A percentile compares a stretch with the other conserved stretches of the same genome.
Evolutionary conservation across 179 eudicot species (phyloP).

Genomic region (Vitellaria paradoxa): DNA sequence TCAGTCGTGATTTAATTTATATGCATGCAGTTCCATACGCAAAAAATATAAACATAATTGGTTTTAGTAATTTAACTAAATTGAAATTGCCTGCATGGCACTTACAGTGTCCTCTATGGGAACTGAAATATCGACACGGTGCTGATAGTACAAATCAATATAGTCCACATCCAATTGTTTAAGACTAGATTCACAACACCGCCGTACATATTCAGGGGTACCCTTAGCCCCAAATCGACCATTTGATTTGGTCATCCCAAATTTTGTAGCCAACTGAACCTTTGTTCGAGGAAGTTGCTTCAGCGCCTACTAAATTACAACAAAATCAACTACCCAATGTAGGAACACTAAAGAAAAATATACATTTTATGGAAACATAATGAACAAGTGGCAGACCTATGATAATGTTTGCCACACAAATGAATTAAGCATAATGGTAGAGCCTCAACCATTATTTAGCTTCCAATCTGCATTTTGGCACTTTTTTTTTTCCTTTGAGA

Average conservation of each 20-base stretch:
- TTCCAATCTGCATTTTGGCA: no score
- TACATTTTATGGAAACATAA: no score
- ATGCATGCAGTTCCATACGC: no score
- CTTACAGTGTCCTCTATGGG: constrained; percentile 48
- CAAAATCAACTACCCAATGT: no score
- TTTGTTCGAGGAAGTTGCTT: constrained; percentile 34
- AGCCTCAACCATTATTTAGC: no score
- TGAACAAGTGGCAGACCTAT: no score
- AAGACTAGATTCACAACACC: constrained; percentile 39
- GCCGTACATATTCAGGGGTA: constrained; percentile 36
- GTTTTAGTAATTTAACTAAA: no score
- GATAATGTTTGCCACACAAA: no score
- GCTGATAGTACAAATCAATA: constrained; percentile 50
- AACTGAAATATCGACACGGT: constrained; percentile 37
- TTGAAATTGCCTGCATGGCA: background rate
- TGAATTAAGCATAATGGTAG: no score
- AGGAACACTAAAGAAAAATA: background rate
- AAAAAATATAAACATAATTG: no score
- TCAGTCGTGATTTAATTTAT: no score
- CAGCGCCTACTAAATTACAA: constrained; percentile 27
- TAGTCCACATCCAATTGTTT: constrained; percentile 38
- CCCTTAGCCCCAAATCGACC: constrained; percentile 24
- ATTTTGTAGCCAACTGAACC: constrained; percentile 43
- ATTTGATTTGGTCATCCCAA: constrained; percentile 22
- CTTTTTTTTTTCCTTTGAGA: no score